Evolutionary conservation across 805 yeast species (phyloP).

Genomic region (Hanseniaspora taiwanica): DNA sequence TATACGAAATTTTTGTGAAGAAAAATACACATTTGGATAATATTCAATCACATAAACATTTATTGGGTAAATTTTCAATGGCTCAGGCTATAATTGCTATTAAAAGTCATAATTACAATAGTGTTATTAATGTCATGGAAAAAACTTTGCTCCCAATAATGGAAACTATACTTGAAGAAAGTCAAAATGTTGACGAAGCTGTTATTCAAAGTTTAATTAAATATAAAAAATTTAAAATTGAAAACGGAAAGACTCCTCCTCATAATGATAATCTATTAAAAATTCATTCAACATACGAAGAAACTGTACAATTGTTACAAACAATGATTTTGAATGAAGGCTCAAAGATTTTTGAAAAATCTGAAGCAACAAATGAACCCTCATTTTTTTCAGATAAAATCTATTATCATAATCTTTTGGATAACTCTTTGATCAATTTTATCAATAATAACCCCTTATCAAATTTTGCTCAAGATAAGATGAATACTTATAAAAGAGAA

Average conservation of each 20-base stretch:
- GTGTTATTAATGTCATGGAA: constrained; percentile 5
- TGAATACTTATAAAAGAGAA: not conserved
- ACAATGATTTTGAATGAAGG: not conserved
- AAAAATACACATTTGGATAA: constrained; percentile 4
- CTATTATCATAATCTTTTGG: not conserved
- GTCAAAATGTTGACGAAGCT: constrained; percentile 63
- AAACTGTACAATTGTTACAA: not conserved
- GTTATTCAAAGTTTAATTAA: constrained; percentile 30
- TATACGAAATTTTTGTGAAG: constrained; percentile 2
- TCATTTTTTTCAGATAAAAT: not conserved
- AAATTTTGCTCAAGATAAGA: not conserved
- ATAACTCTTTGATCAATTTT: not conserved
- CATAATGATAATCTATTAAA: not conserved
- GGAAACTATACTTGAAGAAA: constrained; percentile 33
- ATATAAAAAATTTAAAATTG: not conserved
- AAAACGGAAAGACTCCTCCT: not conserved
- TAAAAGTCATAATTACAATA: constrained; percentile 1
- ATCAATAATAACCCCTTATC: not conserved
- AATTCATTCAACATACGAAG: not conserved
- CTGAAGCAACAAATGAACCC: not conserved
- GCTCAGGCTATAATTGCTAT: constrained; percentile 1
- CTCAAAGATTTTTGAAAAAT: not conserved
- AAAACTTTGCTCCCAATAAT: constrained; percentile 20
- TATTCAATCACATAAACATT: not conserved
- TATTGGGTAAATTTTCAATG: not conserved